Conservation (phyloP, 139 green algal genomes). For the Astrephomene gubernaculifera region DNA sequence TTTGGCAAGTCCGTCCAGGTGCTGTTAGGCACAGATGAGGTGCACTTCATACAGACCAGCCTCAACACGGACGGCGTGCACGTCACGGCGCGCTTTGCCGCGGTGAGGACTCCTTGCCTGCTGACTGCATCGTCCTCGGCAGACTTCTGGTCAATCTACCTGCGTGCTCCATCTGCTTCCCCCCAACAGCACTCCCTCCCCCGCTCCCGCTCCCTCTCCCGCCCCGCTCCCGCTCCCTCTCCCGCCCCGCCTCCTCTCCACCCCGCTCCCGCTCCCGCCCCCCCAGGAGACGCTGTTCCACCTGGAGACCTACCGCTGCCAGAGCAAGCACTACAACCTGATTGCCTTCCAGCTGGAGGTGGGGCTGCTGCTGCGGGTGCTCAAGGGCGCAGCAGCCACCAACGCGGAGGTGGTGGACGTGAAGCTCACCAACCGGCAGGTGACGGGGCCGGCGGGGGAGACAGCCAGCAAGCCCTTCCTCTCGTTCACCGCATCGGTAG, state of each 20-base stretch:
- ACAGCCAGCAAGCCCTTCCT: conserved; percentile 69
- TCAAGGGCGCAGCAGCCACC: conserved; percentile 53
- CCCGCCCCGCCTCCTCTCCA: no score
- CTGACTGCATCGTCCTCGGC: no score
- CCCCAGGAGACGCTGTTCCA: conserved; percentile 79
- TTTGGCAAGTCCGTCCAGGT: conserved; percentile 82
- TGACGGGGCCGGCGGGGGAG: conserved; percentile 44
- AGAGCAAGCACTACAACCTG: conserved; percentile 75
- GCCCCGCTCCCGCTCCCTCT: no score
- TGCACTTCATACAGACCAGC: conserved; percentile 76
- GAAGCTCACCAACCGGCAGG: conserved; percentile 63
- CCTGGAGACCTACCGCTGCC: conserved; percentile 51
- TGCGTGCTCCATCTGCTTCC: no score
- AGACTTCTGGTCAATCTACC: no score
- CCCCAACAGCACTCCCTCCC: no score
- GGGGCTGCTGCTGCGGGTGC: conserved; percentile 75
- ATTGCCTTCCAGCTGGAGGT: conserved; percentile 84
- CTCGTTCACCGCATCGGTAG: conserved; percentile 63
- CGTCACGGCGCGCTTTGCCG: conserved; percentile 67
- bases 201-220: no score
- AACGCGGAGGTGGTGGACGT: conserved; percentile 59
- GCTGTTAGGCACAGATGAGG: conserved; percentile 68
- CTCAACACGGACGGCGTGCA: conserved; percentile 77
- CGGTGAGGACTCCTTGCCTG: conserved; percentile 48
- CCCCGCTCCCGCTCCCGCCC: neutral